Conservation (phyloP, 306 rosid genomes). For the Gynostemma pentaphyllum region DNA sequence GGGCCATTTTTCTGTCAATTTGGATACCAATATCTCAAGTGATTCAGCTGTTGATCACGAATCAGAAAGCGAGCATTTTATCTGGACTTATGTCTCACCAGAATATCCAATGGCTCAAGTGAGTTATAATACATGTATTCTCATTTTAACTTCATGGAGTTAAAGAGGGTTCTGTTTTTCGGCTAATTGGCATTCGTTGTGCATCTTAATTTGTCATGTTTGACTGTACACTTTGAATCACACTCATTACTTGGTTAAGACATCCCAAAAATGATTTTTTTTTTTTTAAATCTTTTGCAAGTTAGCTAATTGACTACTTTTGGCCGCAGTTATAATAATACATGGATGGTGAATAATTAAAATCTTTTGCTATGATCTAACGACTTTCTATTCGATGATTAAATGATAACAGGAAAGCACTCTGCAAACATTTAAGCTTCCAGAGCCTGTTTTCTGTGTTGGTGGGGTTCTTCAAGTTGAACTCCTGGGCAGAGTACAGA, state of each 20-base stretch:
- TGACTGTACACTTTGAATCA: background rate
- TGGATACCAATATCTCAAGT: background rate
- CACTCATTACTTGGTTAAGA: background rate
- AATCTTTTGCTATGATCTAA: background rate
- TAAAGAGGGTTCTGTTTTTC: background rate
- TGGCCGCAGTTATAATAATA: background rate
- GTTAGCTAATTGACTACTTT: background rate
- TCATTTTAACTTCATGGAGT: background rate
- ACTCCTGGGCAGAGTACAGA: constrained; percentile 52
- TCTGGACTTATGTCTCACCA: constrained; percentile 55
- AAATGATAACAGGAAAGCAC: constrained; percentile 27
- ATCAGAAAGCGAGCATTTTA: constrained; percentile 13
- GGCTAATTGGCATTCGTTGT: background rate
- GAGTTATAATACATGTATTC: constrained; percentile 6
- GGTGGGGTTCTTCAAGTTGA: constrained; percentile 55
- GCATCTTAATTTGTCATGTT: background rate
- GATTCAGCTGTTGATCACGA: background rate
- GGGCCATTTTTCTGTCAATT: constrained; percentile 20
- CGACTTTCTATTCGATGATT: background rate
- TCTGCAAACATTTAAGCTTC: constrained; percentile 47
- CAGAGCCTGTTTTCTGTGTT: constrained; percentile 47
- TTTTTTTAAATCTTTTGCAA: background rate
- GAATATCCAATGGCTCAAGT: constrained; percentile 59
- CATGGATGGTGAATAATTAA: background rate
- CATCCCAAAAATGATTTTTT: background rate